phyloP scores from a whole-genome alignment of 1,139 yeast genomes.

The Scheffersomyces segobiensis region DNA sequence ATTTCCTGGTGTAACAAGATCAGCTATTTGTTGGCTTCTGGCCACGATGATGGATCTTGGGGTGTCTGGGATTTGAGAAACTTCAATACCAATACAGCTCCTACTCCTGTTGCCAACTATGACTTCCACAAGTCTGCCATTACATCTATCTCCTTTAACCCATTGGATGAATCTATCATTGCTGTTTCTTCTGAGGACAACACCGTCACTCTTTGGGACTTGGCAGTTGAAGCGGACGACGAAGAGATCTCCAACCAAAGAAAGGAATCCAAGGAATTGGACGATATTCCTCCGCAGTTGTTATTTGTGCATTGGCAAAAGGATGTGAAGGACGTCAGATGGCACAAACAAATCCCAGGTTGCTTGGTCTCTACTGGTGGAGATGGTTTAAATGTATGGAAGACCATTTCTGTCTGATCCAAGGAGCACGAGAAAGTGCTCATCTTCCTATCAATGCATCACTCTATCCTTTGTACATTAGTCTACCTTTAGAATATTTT shows the following conservation, averaged over 20 bases:
- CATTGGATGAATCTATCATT: conserved; percentile 89
- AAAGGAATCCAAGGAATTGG: conserved; percentile 71
- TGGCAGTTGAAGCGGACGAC: conserved; percentile 95
- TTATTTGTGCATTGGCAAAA: conserved; percentile 98
- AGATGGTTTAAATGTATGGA: conserved; percentile 94
- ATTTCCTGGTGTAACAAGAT: conserved; percentile 94
- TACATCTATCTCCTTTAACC: conserved; percentile 92
- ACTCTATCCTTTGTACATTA: not conserved
- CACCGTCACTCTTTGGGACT: conserved; percentile 96
- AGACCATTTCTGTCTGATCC: conserved; percentile 82
- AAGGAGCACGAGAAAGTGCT: not conserved
- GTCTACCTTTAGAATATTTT: not conserved
- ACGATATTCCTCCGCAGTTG: conserved; percentile 93
- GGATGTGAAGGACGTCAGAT: conserved; percentile 95
- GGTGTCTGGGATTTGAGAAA: conserved; percentile 97
- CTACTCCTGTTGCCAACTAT: conserved; percentile 86
- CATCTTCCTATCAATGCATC: not conserved
- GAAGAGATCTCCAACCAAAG: conserved; percentile 85
- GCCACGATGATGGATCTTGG: conserved; percentile 98
- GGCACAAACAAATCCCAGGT: conserved; percentile 98
- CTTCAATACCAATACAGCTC: conserved; percentile 60
- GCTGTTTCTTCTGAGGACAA: conserved; percentile 97
- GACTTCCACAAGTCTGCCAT: conserved; percentile 93
- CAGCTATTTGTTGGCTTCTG: conserved; percentile 85
- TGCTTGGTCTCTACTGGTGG: conserved; percentile 93